Conservation (phyloP, 768 basidiomycete genomes). For the Amanita fuliginea region DNA sequence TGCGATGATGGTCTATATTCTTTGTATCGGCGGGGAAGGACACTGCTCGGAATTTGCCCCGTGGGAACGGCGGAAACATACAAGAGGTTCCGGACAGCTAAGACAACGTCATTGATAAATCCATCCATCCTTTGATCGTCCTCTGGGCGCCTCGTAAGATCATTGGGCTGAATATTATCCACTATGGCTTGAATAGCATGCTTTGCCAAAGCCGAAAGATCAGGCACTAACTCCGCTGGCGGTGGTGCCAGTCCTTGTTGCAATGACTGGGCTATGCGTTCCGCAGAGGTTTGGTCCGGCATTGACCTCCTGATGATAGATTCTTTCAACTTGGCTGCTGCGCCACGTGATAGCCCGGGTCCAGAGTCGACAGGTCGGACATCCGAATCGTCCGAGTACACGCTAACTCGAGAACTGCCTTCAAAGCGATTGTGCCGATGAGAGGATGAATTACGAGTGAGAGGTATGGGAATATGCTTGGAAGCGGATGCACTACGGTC, state of each 20-base stretch:
- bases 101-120: conserved; percentile 50
- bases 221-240: conserved; percentile 45
- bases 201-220: conserved; percentile 49
- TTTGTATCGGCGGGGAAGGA: conserved; percentile 39
- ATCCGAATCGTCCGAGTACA: conserved; percentile 75
- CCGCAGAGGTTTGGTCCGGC: conserved; percentile 39
- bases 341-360: conserved; percentile 18
- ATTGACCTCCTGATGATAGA: conserved; percentile 11
- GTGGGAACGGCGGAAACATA: conserved; percentile 52
- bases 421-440: conserved; percentile 19
- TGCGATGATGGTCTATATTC: conserved; percentile 35
- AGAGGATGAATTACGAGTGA: conserved; percentile 13
- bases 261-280: conserved; percentile 54
- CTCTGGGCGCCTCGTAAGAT: conserved; percentile 34
- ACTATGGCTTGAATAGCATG: conserved; percentile 53
- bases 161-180: conserved; percentile 41
- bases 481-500: conserved; percentile 4
- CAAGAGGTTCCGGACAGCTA: conserved; percentile 71
- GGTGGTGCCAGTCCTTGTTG: conserved; percentile 50
- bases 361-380: conserved; percentile 38
- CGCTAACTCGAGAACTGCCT: conserved; percentile 40
- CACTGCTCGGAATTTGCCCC: conserved; percentile 46
- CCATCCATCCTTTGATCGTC: conserved; percentile 51
- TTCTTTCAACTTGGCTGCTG: conserved; percentile 11
- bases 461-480: conserved; percentile 11